phyloP scores from a whole-genome alignment of 108 stramenopile genomes.

The Cylindrotheca fusiformis region DNA sequence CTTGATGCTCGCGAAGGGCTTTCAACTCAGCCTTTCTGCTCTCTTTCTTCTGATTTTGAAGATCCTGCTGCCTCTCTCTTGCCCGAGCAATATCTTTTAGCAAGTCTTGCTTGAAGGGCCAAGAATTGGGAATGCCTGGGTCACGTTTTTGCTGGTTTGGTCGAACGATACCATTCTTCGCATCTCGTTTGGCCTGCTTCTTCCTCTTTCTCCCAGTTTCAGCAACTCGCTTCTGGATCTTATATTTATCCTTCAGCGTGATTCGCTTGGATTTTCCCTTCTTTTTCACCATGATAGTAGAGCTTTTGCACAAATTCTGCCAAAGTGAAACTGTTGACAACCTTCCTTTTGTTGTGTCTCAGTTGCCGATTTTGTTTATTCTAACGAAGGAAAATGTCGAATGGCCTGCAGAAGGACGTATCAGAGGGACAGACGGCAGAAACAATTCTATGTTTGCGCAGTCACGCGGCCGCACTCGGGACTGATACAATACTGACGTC shows the following conservation, averaged over 20 bases:
- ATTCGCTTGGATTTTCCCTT: slow-evolving; percentile 96
- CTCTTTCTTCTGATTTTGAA: slow-evolving; percentile 69
- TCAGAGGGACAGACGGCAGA: not conserved
- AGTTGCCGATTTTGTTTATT: too few relatives aligned
- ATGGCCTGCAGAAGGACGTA: not conserved
- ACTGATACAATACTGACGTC: too few relatives aligned
- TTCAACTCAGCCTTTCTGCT: slow-evolving; percentile 46
- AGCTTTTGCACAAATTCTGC: too few relatives aligned
- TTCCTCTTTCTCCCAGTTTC: slow-evolving; percentile 94
- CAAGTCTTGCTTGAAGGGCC: slow-evolving; percentile 98
- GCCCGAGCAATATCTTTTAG: slow-evolving; percentile 76
- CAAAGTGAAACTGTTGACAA: too few relatives aligned
- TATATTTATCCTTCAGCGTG: slow-evolving; percentile 98
- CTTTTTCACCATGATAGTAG: slow-evolving; percentile 97
- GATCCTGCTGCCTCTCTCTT: slow-evolving; percentile 77
- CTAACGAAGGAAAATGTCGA: not conserved
- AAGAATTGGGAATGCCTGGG: slow-evolving; percentile 98
- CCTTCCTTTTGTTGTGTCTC: too few relatives aligned
- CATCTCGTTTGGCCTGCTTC: slow-evolving; percentile 87
- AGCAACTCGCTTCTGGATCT: slow-evolving; percentile 85
- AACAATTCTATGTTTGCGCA: too few relatives aligned
- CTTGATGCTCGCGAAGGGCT: slow-evolving; percentile 43
- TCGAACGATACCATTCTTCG: slow-evolving; percentile 54
- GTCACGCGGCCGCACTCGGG: too few relatives aligned
- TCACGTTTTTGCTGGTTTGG: slow-evolving; percentile 86